Evolutionary conservation across 257 asterid genomes (phyloP).

Genomic region (Solanum okadae): DNA sequence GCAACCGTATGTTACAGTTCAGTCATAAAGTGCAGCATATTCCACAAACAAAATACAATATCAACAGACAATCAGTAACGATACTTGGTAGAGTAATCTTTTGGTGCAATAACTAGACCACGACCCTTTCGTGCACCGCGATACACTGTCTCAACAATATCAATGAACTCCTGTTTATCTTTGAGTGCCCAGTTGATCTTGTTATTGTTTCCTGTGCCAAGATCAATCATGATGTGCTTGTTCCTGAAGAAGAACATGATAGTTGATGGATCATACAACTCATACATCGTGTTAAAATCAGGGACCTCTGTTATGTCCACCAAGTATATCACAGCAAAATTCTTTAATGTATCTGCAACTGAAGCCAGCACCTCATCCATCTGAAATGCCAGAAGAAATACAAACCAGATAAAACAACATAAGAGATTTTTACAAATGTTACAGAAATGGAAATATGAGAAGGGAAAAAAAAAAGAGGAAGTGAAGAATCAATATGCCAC

Average conservation of each 20-base stretch:
- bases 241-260: conserved; percentile 93
- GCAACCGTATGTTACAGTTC: neutral
- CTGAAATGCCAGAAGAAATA: conserved; percentile 22
- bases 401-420: neutral
- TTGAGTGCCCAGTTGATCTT: conserved; percentile 97
- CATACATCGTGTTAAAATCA: conserved; percentile 95
- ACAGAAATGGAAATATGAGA: neutral
- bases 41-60: neutral
- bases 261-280: conserved; percentile 89
- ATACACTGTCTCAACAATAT: conserved; percentile 86
- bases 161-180: conserved; percentile 95
- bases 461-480: neutral
- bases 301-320: conserved; percentile 94
- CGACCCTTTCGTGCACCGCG: conserved; percentile 98
- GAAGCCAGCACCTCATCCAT: conserved; percentile 90
- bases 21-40: neutral
- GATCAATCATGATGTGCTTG: conserved; percentile 97
- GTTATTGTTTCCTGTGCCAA: conserved; percentile 95
- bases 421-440: neutral
- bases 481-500: neutral
- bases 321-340: conserved; percentile 78
- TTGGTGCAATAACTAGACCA: conserved; percentile 96
- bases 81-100: conserved; percentile 96
- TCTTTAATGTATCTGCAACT: conserved; percentile 81
- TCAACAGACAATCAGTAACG: conserved; percentile 35